A percentile compares a stretch with the other conserved stretches of the same genome.
phyloP scores from a whole-genome alignment of 129 eudicot genomes.

The Saussurea involucrata region DNA sequence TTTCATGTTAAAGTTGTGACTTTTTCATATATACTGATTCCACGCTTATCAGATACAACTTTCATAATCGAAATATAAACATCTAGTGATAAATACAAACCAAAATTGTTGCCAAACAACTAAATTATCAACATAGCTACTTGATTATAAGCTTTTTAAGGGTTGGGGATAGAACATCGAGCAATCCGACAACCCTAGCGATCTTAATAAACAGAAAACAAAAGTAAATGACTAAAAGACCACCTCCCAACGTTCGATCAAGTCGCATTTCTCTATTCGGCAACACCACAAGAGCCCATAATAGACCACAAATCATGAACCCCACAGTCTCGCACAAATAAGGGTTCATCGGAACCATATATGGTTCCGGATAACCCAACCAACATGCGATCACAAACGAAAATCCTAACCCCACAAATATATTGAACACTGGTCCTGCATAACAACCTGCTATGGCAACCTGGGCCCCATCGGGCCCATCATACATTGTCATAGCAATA shows the following conservation, averaged over 20 bases:
- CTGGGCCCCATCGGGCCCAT: slow-evolving; percentile 56
- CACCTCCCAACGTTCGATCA: slow-evolving; percentile 43
- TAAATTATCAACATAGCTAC: background rate
- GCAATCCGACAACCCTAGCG: slow-evolving; percentile 41
- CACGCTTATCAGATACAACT: background rate
- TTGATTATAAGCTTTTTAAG: background rate
- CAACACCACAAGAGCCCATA: slow-evolving; percentile 63
- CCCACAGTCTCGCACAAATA: slow-evolving; percentile 45
- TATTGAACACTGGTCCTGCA: slow-evolving; percentile 66
- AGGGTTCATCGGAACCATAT: slow-evolving; percentile 33
- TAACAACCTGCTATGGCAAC: slow-evolving; percentile 61
- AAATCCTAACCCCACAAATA: slow-evolving; percentile 54
- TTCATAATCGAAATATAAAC: background rate
- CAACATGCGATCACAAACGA: slow-evolving; percentile 58
- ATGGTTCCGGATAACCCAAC: slow-evolving; percentile 43
- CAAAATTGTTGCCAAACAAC: background rate
- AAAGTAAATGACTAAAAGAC: slow-evolving; percentile 54
- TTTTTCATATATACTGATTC: background rate
- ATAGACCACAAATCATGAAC: slow-evolving; percentile 51
- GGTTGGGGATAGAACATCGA: background rate
- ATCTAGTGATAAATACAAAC: background rate
- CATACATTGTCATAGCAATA: slow-evolving; percentile 52
- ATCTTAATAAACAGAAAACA: slow-evolving; percentile 50
- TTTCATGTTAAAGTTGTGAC: background rate
- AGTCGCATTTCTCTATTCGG: slow-evolving; percentile 51